Base-by-base conservation (phyloP, 768 basidiomycete genomes). In the Tricholoma sp. region DNA sequence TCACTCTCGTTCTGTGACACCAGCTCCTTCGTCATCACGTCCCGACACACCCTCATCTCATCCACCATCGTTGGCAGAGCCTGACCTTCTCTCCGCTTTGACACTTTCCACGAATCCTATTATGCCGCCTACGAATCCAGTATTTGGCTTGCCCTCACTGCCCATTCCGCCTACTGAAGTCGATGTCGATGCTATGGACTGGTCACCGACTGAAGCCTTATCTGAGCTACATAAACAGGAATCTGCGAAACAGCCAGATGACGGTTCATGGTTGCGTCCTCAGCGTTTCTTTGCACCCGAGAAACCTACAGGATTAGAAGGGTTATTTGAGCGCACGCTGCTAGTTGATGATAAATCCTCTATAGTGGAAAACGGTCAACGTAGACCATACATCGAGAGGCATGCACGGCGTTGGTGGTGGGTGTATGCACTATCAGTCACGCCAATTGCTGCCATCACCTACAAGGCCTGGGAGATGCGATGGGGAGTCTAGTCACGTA, bases 271-370 rank as follows among this genome's bases (percentile, higher is more conserved):
- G 83, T 63, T 91, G 51, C 81, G 83, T 4, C 88, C 85, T 3
- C 89, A 89, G 62, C 78, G 79, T 12, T 91, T 90, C 66, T 91
- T 90, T 61, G 80, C 87, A 14, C 89, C 88, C 0, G 88, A 90
- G 66, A 80, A 83, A 59, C 86, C 88, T 0, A 91, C 89, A 0
- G 89, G 89, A 12, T 76, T 91, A 7, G 89, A 91, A 68, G 75
- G 77, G 35, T 70, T 91, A 14, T 85, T 91, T 59, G 83, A 84
- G 56, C 76, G 74, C 59, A 83, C 87, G 10, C 78, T 76, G 51
- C 71, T 87, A 7, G 73, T 72, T 21, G 83, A 86, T 53, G 83
- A 84, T 52, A 58, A 61, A 18, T 55, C 59, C 11, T 35, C 46
- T 11, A 24, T 29, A 12, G 18, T 29, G 29, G 50, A 31, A 4